Evolutionary conservation across 1,139 yeast species (phyloP).

Genomic region (Diutina pseudorugosa): DNA sequence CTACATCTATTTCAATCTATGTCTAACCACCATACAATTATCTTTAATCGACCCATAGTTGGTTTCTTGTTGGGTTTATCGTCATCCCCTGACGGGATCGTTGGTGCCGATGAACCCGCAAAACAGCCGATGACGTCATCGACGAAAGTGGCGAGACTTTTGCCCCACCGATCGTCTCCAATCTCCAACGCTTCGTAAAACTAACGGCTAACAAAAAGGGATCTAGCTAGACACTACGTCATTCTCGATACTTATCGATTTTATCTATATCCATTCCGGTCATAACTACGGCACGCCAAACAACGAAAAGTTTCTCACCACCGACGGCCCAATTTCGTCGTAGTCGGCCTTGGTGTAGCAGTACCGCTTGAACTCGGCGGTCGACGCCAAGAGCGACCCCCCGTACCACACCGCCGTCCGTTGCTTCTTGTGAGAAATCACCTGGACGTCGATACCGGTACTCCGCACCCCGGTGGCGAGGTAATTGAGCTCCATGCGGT

Average conservation of each 20-base stretch:
- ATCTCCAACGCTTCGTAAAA: too few relatives aligned
- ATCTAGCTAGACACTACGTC: too few relatives aligned
- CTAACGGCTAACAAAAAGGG: too few relatives aligned
- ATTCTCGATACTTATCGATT: background rate
- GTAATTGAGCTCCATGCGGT: constrained; percentile 78
- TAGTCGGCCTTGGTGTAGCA: constrained; percentile 96
- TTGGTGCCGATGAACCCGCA: too few relatives aligned
- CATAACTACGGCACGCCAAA: constrained; percentile 69
- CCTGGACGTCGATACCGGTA: constrained; percentile 95
- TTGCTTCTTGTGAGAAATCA: constrained; percentile 93
- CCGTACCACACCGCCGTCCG: constrained; percentile 99
- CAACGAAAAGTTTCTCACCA: constrained; percentile 90
- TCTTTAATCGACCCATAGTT: too few relatives aligned
- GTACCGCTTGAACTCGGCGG: constrained; percentile 90
- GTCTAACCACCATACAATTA: too few relatives aligned
- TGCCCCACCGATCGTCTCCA: too few relatives aligned
- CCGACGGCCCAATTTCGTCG: constrained; percentile 95
- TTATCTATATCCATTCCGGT: background rate
- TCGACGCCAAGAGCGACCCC: constrained; percentile 92
- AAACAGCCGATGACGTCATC: too few relatives aligned
- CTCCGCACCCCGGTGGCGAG: constrained; percentile 70
- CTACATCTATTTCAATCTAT: too few relatives aligned
- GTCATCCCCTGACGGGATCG: too few relatives aligned
- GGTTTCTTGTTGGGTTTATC: too few relatives aligned
- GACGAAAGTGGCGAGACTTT: too few relatives aligned